Evolutionary conservation across 495 filamentous ascomycete genomes (phyloP), one percentile per base, ranked within the genome.

Genomic region (Sordaria brevicollis): DNA sequence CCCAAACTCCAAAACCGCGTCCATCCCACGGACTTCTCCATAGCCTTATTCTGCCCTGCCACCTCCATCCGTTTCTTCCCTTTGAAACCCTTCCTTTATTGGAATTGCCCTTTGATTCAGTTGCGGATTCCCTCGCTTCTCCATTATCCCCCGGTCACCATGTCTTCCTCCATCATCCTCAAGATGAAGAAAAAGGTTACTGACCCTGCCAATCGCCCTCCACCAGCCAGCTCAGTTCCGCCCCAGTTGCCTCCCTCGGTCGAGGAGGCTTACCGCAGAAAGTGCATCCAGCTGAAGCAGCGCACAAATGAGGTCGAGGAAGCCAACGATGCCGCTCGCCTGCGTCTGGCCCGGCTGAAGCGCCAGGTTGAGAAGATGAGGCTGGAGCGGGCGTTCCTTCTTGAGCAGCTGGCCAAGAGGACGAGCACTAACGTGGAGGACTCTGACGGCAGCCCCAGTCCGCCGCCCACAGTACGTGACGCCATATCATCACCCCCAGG

Each of bases 221-320:
- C 29, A 36, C 9, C 78, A 81, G 86, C 84, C 69, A 78, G 83
- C 65, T 70, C 79, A 21, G 76, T 83, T 49, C 86, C 89, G 31
- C 87, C 89, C 2, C 79, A 89, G 38, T 86, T 94, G n/a, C 93
- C 95, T 15, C 94, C 95, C 21, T 96, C 94, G 35, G 93, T 98
- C 57, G 96, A 99, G 81, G 89, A 92, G 75, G 93, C 94, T 68
- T 99, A 99, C 82, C 93, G 94, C 74, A 88, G 90, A 75, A 99
- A 99, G 87, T 98, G 96, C 79, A 93, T 97, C 81, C 90, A 95
- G 72, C 88, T 99, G 21, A 96, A 95, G 80, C 89, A 90, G 73
- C 92, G 96, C 43, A 90, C 97, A 68, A 89, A 85, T 70, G 94
- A 98, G 76, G 90, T 98, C 75, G 93, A 98, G 75, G 89, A 91